Percentiles rank a stretch among this genome's conserved stretches.
Evolutionary conservation across 2,329 filamentous ascomycete genomes (phyloP).

Genomic region (Exophiala alcalophila): DNA sequence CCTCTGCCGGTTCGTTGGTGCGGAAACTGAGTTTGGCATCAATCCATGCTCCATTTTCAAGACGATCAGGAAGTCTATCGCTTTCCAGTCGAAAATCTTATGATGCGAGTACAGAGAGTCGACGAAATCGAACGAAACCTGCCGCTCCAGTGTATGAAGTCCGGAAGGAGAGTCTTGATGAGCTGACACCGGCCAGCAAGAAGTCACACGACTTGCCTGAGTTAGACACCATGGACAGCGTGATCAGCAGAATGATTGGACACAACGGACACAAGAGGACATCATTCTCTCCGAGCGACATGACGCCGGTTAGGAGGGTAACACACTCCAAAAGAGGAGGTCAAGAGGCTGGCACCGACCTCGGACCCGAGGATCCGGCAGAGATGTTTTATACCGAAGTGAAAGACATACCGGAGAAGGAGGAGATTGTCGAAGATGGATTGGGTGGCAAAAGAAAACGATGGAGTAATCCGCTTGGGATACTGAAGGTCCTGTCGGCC

Average conservation of each 20-base stretch:
- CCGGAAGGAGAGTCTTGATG: constrained; percentile 26
- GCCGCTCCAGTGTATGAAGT: constrained; percentile 25
- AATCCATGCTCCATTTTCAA: constrained; percentile 72
- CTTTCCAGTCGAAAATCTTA: constrained; percentile 34
- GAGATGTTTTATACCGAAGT: constrained; percentile 22
- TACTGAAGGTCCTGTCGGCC: constrained; percentile 28
- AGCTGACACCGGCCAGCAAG: constrained; percentile 9
- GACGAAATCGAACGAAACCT: constrained; percentile 18
- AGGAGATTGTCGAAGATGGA: constrained; percentile 18
- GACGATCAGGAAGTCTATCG: constrained; percentile 61
- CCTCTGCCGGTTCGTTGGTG: constrained; percentile 82
- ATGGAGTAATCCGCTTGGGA: constrained; percentile 32
- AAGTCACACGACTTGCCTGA: constrained; percentile 26
- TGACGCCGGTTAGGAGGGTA: constrained; percentile 6
- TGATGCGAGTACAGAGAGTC: constrained; percentile 23
- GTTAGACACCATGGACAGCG: constrained; percentile 29
- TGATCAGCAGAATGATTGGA: constrained; percentile 30
- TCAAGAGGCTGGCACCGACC: constrained; percentile 6
- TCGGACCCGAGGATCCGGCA: constrained; percentile 26
- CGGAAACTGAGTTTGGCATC: constrained; percentile 81
- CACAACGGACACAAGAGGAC: no score
- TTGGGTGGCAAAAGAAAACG: constrained; percentile 26
- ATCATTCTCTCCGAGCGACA: no score
- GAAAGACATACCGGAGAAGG: constrained; percentile 15
- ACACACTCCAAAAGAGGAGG: constrained; percentile 7